Evolutionary conservation across 2,329 filamentous ascomycete genomes (phyloP).

Genomic region (Fusarium drepaniforme): DNA sequence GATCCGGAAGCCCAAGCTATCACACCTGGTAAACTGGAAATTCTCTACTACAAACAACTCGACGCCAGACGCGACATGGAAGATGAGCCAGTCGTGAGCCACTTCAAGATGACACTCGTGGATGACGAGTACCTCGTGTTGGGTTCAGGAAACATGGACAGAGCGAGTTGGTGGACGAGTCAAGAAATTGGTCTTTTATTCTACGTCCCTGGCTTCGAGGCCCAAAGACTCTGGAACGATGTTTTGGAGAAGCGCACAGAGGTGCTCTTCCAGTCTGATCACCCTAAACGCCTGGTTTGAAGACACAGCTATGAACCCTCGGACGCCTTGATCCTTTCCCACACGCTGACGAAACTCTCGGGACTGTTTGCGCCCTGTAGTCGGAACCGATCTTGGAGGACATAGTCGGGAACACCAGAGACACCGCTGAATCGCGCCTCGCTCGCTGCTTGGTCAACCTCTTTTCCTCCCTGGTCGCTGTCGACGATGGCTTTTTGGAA

Average conservation of each 20-base stretch:
- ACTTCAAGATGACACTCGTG: constrained; percentile 82
- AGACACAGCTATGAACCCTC: constrained; percentile 27
- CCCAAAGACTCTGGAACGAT: constrained; percentile 53
- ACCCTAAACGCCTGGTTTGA: constrained; percentile 11
- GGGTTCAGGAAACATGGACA: constrained; percentile 87
- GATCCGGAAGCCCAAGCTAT: constrained; percentile 58
- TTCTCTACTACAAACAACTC: constrained; percentile 69
- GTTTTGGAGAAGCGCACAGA: constrained; percentile 53
- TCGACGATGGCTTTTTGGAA: constrained; percentile 53
- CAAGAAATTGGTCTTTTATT: constrained; percentile 82
- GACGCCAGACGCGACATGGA: constrained; percentile 43
- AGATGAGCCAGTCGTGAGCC: constrained; percentile 77
- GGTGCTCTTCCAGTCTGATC: constrained; percentile 47
- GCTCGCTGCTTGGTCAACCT: constrained; percentile 48
- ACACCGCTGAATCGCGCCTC: constrained; percentile 54
- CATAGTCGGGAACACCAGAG: constrained; percentile 79
- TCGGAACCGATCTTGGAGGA: constrained; percentile 75
- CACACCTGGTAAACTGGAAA: constrained; percentile 62
- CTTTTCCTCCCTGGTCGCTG: constrained; percentile 61
- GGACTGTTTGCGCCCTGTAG: constrained; percentile 78
- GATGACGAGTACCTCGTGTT: constrained; percentile 76
- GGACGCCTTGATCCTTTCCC: constrained; percentile 66
- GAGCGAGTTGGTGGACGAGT: constrained; percentile 88
- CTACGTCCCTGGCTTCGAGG: constrained; percentile 55
- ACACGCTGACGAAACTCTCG: constrained; percentile 72